Base-by-base conservation (phyloP, 148 eudicot species). In the Vaccinium macrocarpon region DNA sequence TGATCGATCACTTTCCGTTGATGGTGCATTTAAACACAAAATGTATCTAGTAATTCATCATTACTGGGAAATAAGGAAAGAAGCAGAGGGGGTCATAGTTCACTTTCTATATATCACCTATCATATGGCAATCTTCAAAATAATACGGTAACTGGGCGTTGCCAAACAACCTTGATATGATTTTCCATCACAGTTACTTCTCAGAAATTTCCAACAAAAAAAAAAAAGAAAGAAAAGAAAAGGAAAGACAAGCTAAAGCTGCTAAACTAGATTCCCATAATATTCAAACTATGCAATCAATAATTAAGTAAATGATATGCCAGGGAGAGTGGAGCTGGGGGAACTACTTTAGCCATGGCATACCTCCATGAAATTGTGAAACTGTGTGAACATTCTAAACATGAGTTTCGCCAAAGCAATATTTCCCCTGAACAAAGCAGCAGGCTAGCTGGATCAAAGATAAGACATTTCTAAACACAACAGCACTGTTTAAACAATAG, bases 341-440 rank as follows among this genome's bases (percentile, higher is more conserved):
- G 27, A 11, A 55, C 42, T 35, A 27, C 1, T 38, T 74, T 27
- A 29, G 56, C 84, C 49, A 50, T 23, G 49, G 42, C 75, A 38
- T 90, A 93, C 96, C 96, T 93, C 96, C 94, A 93, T 93, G 85
- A 91, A 93, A 87, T 93, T 93, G 90, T 93, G 96, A 75, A 92
- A 90, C 86, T 92, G 94, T 10, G 90, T 89, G 76, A 93, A 89
- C 96, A 93, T 93, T 89, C 94, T 89, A 78, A 93, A 90, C 96
- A 93, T 90, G 85, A 92, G 90, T 85, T 82, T 90, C n/a, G 83
- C 90, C 86, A 93, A 70, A 52, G 95, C 75, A 83, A 97, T 88
- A 84, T 91, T 86, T 46, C 99, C 98, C 99, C 99, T 97, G 78
- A 32, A 89, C 62, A 83, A 80, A 87, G 71, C 59, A 81, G 59